Evolutionary conservation across 768 basidiomycete species (phyloP).

Genomic region (Tubosaeta sp.): DNA sequence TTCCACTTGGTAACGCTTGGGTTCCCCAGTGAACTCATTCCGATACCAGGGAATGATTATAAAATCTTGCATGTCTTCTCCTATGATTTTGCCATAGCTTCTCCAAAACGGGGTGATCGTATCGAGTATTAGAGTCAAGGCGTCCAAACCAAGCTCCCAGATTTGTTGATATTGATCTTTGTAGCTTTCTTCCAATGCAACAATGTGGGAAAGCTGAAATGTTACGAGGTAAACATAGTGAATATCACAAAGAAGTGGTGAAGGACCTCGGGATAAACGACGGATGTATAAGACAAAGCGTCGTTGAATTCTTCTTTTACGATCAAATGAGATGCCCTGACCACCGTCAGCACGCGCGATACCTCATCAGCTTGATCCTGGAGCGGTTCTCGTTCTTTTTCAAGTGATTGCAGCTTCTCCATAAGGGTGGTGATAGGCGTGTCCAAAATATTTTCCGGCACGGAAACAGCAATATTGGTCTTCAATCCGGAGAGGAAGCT

Average conservation of each 20-base stretch:
- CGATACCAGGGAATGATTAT: conserved; percentile 79
- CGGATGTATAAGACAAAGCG: conserved; percentile 63
- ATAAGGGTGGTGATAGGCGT: conserved; percentile 50
- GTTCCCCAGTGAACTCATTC: conserved; percentile 78
- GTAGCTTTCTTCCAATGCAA: conserved; percentile 73
- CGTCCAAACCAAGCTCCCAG: conserved; percentile 80
- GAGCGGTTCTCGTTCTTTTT: conserved; percentile 43
- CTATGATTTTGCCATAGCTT: conserved; percentile 77
- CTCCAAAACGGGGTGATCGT: conserved; percentile 79
- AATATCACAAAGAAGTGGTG: neutral
- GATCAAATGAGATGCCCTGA: conserved; percentile 49
- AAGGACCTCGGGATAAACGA: conserved; percentile 72
- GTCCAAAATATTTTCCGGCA: conserved; percentile 44
- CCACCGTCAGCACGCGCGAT: conserved; percentile 42
- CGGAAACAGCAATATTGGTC: conserved; percentile 1
- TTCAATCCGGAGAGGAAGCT: conserved; percentile 37
- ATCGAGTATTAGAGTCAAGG: conserved; percentile 69
- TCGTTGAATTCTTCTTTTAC: conserved; percentile 66
- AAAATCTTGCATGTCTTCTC: conserved; percentile 75
- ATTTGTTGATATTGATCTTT: conserved; percentile 75
- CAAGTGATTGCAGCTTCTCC: conserved; percentile 47
- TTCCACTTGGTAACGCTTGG: conserved; percentile 59
- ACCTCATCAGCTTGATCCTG: conserved; percentile 46
- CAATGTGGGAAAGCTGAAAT: conserved; percentile 60
- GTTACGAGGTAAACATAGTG: conserved; percentile 3